phyloP scores from a whole-genome alignment of 495 filamentous ascomycete species.

The Tuber borchii region DNA sequence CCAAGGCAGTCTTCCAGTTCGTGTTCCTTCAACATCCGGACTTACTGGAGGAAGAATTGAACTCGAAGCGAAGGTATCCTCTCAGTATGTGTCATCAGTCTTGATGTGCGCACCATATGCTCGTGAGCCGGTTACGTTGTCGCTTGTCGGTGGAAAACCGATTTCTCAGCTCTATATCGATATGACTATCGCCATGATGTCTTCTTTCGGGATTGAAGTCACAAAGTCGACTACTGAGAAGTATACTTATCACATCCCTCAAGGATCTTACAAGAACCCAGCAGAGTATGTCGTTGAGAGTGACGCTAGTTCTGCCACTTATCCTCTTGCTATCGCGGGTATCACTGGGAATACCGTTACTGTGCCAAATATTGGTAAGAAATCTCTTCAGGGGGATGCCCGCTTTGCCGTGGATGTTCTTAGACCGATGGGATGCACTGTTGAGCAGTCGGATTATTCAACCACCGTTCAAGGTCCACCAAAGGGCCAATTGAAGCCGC shows the following conservation, averaged over 20 bases:
- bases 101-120: slow-evolving; percentile 97
- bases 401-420: slow-evolving; percentile 90
- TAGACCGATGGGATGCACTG: slow-evolving; percentile 84
- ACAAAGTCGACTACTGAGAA: slow-evolving; percentile 63
- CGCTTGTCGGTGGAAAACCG: slow-evolving; percentile 84
- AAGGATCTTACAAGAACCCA: slow-evolving; percentile 77
- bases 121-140: slow-evolving; percentile 83
- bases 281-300: slow-evolving; percentile 86
- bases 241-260: slow-evolving; percentile 91
- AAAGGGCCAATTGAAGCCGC: slow-evolving; percentile 60
- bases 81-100: slow-evolving; percentile 93
- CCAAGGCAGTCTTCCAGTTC: slow-evolving; percentile 71
- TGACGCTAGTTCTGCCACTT: slow-evolving; percentile 95
- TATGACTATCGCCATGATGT: slow-evolving; percentile 99
- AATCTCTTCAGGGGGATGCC: slow-evolving; percentile 89
- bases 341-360: slow-evolving; percentile 92
- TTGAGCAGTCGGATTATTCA: slow-evolving; percentile 73
- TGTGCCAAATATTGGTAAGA: slow-evolving; percentile 89
- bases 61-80: slow-evolving; percentile 87
- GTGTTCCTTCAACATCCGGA: slow-evolving; percentile 73
- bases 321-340: slow-evolving; percentile 88
- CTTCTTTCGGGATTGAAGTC: slow-evolving; percentile 79
- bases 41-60: slow-evolving; percentile 89
- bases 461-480: slow-evolving; percentile 91
- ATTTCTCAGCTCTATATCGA: slow-evolving; percentile 97